A percentile compares a stretch with the other conserved stretches of the same genome.
Conservation (phyloP, 352 stramenopile genomes). For the Globisporangium middletonii region DNA sequence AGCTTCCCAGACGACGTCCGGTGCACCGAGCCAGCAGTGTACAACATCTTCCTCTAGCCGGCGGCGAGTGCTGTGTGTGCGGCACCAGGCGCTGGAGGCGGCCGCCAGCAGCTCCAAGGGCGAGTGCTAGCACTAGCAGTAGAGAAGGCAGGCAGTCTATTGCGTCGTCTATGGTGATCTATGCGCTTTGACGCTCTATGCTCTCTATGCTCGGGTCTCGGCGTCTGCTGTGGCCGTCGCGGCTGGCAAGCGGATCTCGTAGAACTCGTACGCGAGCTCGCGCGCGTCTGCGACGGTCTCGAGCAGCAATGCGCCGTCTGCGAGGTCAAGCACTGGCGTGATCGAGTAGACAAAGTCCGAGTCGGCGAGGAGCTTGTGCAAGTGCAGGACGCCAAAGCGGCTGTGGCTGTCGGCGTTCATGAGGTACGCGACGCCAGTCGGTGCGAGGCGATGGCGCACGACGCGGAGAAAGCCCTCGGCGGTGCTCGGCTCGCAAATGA, state of each 20-base stretch:
- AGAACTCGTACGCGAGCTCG: constrained; percentile 84
- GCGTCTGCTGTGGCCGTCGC: too few relatives aligned
- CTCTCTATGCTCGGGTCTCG: too few relatives aligned
- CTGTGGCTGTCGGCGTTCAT: constrained; percentile 87
- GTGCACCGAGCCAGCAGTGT: constrained; percentile 53
- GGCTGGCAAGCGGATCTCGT: constrained; percentile 58
- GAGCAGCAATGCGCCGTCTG: constrained; percentile 54
- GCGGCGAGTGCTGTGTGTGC: background rate
- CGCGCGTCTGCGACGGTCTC: constrained; percentile 70
- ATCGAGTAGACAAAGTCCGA: constrained; percentile 69
- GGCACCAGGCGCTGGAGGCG: too few relatives aligned
- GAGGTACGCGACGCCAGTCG: constrained; percentile 64
- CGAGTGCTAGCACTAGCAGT: too few relatives aligned
- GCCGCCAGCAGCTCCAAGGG: too few relatives aligned
- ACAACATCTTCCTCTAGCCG: constrained; percentile 52
- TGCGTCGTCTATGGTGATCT: constrained; percentile 1
- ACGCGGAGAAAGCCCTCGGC: constrained; percentile 83
- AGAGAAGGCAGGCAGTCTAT: background rate
- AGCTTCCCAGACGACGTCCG: constrained; percentile 61
- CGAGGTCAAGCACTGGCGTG: constrained; percentile 52
- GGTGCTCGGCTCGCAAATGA: constrained; percentile 85
- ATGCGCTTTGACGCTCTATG: background rate
- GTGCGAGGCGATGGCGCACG: constrained; percentile 50
- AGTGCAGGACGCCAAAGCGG: constrained; percentile 71
- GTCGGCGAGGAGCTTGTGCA: constrained; percentile 55